phyloP scores from a whole-genome alignment of 441 rosid species.

The Francoa sonchifolia region DNA sequence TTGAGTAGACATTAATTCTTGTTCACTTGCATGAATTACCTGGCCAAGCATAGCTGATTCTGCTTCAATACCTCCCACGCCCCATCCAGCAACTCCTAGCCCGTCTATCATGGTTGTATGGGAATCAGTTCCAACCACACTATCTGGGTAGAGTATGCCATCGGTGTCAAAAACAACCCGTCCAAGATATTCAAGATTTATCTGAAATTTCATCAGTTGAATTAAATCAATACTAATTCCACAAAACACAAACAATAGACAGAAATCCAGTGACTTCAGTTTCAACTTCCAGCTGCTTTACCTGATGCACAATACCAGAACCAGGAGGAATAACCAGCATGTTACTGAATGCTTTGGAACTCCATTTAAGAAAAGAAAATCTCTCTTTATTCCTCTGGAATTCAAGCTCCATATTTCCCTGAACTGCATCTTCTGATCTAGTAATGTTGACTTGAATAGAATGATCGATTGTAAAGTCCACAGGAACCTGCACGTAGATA shows the following conservation, averaged over 20 bases:
- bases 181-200: slow-evolving; percentile 95
- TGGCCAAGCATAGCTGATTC: slow-evolving; percentile 99
- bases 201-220: slow-evolving; percentile 42
- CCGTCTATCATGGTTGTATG: slow-evolving; percentile 99
- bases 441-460: slow-evolving; percentile 97
- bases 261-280: too few species aligned
- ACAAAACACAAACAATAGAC: too few species aligned
- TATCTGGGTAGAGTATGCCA: slow-evolving; percentile 79
- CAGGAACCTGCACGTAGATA: slow-evolving; percentile 64
- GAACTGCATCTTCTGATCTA: slow-evolving; percentile 86
- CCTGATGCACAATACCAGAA: slow-evolving; percentile 99
- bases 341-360: slow-evolving; percentile 77
- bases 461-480: slow-evolving; percentile 95
- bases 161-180: slow-evolving; percentile 83
- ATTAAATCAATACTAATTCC: too few species aligned
- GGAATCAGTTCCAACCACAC: slow-evolving; percentile 97
- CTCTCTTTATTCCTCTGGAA: slow-evolving; percentile 96
- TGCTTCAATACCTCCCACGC: slow-evolving; percentile 99
- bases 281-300: too few species aligned
- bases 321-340: slow-evolving; percentile 99
- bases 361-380: slow-evolving; percentile 97
- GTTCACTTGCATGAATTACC: slow-evolving; percentile 42
- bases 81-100: slow-evolving; percentile 99
- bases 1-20: too few species aligned
- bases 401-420: slow-evolving; percentile 91